Evolutionary conservation across 2,329 filamentous ascomycete species (phyloP), one percentile per base, ranked within the genome.

Genomic region (Eutypella sp.): DNA sequence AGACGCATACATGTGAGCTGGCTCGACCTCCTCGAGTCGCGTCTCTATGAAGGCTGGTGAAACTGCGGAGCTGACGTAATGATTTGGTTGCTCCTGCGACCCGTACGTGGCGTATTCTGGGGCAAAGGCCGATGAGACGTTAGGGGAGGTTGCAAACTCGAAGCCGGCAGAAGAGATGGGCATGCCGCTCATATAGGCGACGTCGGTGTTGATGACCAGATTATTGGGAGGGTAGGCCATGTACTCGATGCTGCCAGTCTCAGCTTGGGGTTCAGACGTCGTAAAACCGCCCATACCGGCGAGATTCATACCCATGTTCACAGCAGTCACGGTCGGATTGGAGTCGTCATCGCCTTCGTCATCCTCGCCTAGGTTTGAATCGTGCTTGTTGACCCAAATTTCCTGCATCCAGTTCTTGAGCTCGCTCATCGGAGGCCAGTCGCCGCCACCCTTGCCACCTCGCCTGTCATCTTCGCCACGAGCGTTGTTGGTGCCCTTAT

Each of bases 321-420:
- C 40, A 33, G 53, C 52, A 8, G 55, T 55, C 8, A 58, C 55
- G 1, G 60, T 56, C 4, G 63, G 60, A 5, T 64, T 64, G 13
- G 69, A 57, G 7, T 64, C 67, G 15, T 66, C 64, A n/a, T 70
- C 67, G 19, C 66, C 68, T 33, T 66, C 65, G 2, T 71, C 69
- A 18, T 65, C 61, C 13, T 58, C 56, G 18, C 64, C 59, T 27
- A 51, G 48, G 11, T 56, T 47, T 23, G 48, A 47, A 25, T 63
- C 60, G 45, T 58, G 52, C 31, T 66, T 63, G 47, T 62, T 58
- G 48, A 74, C 75, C 31, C 63, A 65, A 38, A 79, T 68, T 59
- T 80, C 74, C 16, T 70, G 66, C 68, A 84, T 79, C 81, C 79
- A 85, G 44, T 70, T 67, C 66, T 80, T 80, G 50, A 83, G 66